Percentiles rank a stretch among this genome's conserved stretches.
These are phyloP conservation scores for Fusarium mangiferae DNA, from an alignment of 2,329 filamentous ascomycete genomes.

Conservation along the genomic window DNA sequence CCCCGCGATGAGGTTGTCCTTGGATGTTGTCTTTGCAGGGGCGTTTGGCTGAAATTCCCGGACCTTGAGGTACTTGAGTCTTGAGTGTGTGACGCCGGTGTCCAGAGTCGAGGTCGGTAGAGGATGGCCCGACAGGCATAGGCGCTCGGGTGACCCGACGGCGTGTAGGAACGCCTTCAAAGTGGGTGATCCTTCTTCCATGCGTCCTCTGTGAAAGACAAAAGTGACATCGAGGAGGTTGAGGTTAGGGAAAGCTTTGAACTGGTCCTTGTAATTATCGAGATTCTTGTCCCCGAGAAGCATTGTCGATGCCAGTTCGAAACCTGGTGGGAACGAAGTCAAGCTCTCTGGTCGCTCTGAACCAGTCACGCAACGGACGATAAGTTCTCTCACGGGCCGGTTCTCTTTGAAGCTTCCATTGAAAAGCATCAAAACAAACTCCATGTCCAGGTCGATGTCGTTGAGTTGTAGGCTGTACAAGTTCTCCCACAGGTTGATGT, in stretches of 20 bases:
- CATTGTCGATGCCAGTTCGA: background rate
- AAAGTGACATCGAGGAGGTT: conserved; percentile 2
- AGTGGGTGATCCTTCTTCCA: conserved; percentile 3
- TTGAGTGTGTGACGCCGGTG: conserved; percentile 5
- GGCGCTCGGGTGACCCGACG: conserved; percentile 16
- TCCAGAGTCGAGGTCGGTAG: background rate
- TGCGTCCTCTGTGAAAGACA: background rate
- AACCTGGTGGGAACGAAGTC: background rate
- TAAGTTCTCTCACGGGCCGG: conserved; percentile 15
- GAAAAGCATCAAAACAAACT: conserved; percentile 16
- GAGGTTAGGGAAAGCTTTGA: conserved; percentile 24
- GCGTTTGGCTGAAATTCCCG: background rate
- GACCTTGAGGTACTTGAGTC: conserved; percentile 16
- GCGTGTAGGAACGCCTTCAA: conserved; percentile 22
- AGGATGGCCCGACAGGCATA: conserved; percentile 7
- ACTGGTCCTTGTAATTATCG: conserved; percentile 17
- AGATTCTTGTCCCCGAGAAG: background rate
- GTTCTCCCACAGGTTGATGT: conserved; percentile 23
- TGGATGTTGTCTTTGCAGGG: background rate
- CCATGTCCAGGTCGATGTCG: conserved; percentile 18
- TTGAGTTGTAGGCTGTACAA: conserved; percentile 11
- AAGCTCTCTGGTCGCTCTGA: background rate
- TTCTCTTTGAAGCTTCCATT: conserved; percentile 13
- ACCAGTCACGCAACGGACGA: conserved; percentile 3
- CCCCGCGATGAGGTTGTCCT: background rate